Percentiles rank a stretch among this genome's conserved stretches.
Conservation (phyloP, 129 eudicot genomes). For the Flaveria bidentis region DNA sequence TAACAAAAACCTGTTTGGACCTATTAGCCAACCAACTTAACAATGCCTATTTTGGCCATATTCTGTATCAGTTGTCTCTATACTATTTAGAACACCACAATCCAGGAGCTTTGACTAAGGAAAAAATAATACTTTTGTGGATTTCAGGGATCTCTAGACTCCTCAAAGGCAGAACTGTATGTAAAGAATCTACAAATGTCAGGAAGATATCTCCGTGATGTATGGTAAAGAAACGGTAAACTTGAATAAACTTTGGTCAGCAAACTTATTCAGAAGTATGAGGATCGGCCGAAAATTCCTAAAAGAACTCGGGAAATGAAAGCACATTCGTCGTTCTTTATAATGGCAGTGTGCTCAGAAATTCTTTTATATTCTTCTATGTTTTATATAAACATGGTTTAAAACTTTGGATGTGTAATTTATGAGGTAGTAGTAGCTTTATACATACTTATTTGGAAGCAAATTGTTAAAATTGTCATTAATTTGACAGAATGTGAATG, state of each 20-base stretch:
- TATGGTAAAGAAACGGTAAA: background rate
- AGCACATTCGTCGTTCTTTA: background rate
- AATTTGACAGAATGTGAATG: background rate
- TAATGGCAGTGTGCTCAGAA: background rate
- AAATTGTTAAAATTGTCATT: background rate
- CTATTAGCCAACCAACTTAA: background rate
- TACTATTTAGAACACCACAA: background rate
- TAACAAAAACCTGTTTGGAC: too few relatives aligned
- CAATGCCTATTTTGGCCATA: background rate
- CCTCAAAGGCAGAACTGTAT: slow-evolving; percentile 10
- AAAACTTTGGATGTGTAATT: background rate
- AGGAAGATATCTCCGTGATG: slow-evolving; percentile 11
- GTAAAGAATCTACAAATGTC: slow-evolving; percentile 13
- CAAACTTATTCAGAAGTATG: background rate
- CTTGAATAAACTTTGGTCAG: background rate
- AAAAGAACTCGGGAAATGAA: background rate
- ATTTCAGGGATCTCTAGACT: slow-evolving; percentile 14
- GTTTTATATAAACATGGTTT: background rate
- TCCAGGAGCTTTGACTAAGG: background rate
- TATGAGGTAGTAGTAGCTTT: background rate
- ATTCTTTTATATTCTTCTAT: slow-evolving; percentile 1
- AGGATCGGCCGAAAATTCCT: background rate
- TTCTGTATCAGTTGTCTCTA: background rate
- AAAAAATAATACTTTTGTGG: background rate
- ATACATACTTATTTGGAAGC: background rate